phyloP scores from a whole-genome alignment of 2,329 filamentous ascomycete genomes.

The Teratosphaeria zuluensis region DNA sequence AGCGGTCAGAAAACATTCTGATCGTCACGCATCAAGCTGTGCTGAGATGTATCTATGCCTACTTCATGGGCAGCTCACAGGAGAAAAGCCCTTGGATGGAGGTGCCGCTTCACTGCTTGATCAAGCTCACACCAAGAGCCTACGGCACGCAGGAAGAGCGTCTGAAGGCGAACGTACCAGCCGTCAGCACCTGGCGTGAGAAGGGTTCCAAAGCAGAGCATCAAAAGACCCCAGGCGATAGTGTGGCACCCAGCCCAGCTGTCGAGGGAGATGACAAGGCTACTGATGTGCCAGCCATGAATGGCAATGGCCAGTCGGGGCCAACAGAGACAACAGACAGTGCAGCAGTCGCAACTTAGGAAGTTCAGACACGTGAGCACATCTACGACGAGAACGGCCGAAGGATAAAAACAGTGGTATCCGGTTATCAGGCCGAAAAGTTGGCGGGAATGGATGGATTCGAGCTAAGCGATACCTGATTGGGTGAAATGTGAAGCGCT shows the following conservation, averaged over 20 bases:
- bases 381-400: neutral
- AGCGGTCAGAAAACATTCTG: constrained; percentile 90
- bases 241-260: neutral
- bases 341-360: neutral
- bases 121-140: constrained; percentile 88
- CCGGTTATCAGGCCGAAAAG: neutral
- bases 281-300: neutral
- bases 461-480: neutral
- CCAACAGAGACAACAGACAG: neutral
- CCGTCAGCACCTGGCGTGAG: constrained; percentile 90
- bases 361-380: neutral
- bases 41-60: constrained; percentile 92
- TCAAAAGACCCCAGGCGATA: neutral
- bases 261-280: neutral
- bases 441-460: neutral
- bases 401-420: neutral
- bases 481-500: neutral
- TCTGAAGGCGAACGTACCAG: constrained; percentile 83
- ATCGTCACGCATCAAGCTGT: constrained; percentile 98
- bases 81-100: constrained; percentile 96
- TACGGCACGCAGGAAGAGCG: constrained; percentile 88
- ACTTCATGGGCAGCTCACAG: constrained; percentile 96
- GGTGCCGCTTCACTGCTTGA: constrained; percentile 88
- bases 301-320: neutral
- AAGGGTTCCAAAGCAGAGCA: constrained; percentile 91